Conservation (phyloP, 441 rosid genomes). For the Adansonia grandidieri region DNA sequence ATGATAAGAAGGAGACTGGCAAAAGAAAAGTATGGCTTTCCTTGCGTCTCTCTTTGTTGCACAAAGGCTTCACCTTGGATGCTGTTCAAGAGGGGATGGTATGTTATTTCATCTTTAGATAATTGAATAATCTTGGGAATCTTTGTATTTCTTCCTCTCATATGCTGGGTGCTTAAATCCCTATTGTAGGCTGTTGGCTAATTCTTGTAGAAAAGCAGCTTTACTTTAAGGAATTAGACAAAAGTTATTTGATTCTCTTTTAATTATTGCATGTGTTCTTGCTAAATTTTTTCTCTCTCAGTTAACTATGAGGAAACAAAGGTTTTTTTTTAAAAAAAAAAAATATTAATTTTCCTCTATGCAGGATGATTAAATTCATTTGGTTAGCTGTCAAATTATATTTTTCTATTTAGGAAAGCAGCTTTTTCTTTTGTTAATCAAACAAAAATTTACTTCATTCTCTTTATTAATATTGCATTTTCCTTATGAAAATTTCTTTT, state of each 20-base stretch:
- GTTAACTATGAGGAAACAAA: neutral
- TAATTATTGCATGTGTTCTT: neutral
- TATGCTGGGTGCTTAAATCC: constrained; percentile 15
- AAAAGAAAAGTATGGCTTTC: constrained; percentile 94
- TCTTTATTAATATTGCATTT: neutral
- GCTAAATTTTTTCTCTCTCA: neutral
- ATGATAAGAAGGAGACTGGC: constrained; percentile 78
- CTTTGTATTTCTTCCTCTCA: constrained; percentile 20
- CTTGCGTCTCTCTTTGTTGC: constrained; percentile 79
- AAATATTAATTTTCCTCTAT: neutral
- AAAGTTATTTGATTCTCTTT: neutral
- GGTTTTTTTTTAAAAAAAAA: neutral
- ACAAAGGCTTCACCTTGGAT: constrained; percentile 76
- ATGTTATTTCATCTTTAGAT: constrained; percentile 35
- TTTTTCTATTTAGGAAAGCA: constrained; percentile 7
- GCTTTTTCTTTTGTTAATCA: constrained; percentile 8
- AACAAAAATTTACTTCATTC: constrained; percentile 14
- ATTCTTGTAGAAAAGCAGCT: neutral
- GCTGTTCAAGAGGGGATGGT: constrained; percentile 95
- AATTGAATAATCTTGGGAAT: constrained; percentile 3
- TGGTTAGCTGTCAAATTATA: neutral
- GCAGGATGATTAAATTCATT: constrained; percentile 17
- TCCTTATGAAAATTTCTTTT: neutral
- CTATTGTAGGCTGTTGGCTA: neutral
- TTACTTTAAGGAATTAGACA: neutral